These are phyloP conservation scores for Ganoderma meredithae DNA, from an alignment of 1,284 basidiomycete species.

Conservation along the genomic window DNA sequence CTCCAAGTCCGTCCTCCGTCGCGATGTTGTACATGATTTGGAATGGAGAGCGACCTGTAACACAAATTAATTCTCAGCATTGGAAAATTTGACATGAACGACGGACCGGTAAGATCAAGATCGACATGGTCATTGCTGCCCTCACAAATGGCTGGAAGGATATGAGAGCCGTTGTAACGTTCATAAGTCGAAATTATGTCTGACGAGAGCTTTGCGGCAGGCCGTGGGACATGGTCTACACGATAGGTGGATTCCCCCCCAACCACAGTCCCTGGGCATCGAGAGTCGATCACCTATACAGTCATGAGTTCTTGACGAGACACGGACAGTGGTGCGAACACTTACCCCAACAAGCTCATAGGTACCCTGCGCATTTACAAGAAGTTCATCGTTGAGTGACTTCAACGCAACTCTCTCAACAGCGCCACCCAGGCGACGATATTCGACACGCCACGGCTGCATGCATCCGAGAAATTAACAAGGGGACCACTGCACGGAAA, in stretches of 20 bases:
- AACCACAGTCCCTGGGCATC: constrained; percentile 83
- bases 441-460: constrained; percentile 88
- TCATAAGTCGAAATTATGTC: constrained; percentile 63
- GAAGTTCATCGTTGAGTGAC: constrained; percentile 76
- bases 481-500: constrained; percentile 3
- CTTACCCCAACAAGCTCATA: constrained; percentile 81
- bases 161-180: constrained; percentile 69
- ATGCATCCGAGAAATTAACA: constrained; percentile 15
- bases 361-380: constrained; percentile 72
- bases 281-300: constrained; percentile 75
- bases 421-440: constrained; percentile 63
- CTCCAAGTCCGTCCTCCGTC: constrained; percentile 64
- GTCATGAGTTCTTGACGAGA: not conserved
- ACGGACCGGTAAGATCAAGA: constrained; percentile 75
- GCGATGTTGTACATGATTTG: constrained; percentile 86
- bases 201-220: constrained; percentile 66
- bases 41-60: constrained; percentile 81
- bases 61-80: constrained; percentile 14
- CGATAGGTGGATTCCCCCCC: constrained; percentile 67
- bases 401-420: constrained; percentile 56
- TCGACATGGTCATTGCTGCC: constrained; percentile 82
- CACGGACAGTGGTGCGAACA: not conserved
- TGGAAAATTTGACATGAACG: not conserved
- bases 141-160: constrained; percentile 83
- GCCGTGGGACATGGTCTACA: constrained; percentile 81